phyloP scores from a whole-genome alignment of 129 eudicot species.

The Tagetes patula region DNA sequence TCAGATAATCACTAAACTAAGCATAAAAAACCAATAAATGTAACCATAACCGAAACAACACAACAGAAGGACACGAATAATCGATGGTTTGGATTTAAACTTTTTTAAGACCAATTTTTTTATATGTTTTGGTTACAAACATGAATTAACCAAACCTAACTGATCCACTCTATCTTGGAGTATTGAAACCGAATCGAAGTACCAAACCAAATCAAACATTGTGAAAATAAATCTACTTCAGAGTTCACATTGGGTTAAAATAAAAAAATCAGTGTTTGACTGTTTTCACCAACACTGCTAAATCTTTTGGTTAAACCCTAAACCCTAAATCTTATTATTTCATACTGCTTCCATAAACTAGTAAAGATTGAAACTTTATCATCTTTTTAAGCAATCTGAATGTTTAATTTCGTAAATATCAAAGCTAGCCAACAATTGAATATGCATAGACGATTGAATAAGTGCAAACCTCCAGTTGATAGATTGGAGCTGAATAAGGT shows the following conservation, averaged over 20 bases:
- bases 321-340: background rate
- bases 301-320: conserved; percentile 21
- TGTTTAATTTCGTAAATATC: background rate
- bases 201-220: background rate
- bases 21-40: background rate
- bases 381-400: conserved; percentile 14
- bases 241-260: background rate
- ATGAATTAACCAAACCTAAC: background rate
- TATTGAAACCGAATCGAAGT: background rate
- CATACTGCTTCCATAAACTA: background rate
- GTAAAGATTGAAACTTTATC: conserved; percentile 10
- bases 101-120: background rate
- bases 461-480: conserved; percentile 80
- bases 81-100: background rate
- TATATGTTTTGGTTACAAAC: background rate
- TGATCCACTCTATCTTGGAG: background rate
- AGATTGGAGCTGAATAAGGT: conserved; percentile 77
- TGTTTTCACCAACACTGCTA: background rate
- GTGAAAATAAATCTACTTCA: background rate
- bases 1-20: background rate
- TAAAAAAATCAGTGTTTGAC: conserved; percentile 7
- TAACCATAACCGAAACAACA: background rate
- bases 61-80: background rate
- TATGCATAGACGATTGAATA: conserved; percentile 16
- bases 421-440: background rate